phyloP scores from a whole-genome alignment of 1,139 yeast species.

The Eremothecium cymbalariae region DNA sequence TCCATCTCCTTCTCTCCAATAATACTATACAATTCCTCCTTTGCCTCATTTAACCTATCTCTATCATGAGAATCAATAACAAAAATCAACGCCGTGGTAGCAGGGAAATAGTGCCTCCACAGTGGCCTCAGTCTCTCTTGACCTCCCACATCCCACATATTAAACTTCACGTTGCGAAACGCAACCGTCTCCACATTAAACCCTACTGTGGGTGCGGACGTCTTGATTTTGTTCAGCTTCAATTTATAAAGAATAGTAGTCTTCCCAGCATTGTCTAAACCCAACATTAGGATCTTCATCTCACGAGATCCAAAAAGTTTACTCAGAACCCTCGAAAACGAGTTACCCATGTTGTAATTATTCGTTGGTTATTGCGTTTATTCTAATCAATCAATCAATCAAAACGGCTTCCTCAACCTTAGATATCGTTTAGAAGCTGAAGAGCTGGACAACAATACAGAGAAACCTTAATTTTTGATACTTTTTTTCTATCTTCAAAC shows the following conservation, averaged over 20 bases:
- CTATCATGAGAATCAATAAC: slow-evolving; percentile 80
- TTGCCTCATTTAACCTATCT: slow-evolving; percentile 67
- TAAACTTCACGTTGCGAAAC: slow-evolving; percentile 79
- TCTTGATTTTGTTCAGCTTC: slow-evolving; percentile 37
- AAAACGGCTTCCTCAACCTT: too few species aligned
- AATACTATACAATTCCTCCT: slow-evolving; percentile 68
- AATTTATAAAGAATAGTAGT: slow-evolving; percentile 43
- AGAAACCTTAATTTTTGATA: too few species aligned
- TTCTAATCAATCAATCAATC: not conserved
- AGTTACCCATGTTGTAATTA: slow-evolving; percentile 38
- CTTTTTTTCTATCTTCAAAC: too few species aligned
- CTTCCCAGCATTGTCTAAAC: slow-evolving; percentile 88
- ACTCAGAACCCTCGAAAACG: slow-evolving; percentile 41
- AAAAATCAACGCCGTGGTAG: slow-evolving; percentile 87
- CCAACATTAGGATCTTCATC: slow-evolving; percentile 70
- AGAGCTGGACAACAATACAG: too few species aligned
- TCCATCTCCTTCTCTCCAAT: slow-evolving; percentile 63
- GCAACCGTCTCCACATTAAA: slow-evolving; percentile 90
- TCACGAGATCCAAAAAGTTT: slow-evolving; percentile 44
- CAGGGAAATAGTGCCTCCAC: slow-evolving; percentile 94
- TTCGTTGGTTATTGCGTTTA: not conserved
- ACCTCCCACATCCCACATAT: slow-evolving; percentile 98
- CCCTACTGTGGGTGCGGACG: slow-evolving; percentile 90
- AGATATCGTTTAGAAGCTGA: too few species aligned
- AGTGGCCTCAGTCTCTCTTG: slow-evolving; percentile 84